Base-by-base conservation (phyloP, 2,329 filamentous ascomycete genomes). In the Apiospora malaysiana region DNA sequence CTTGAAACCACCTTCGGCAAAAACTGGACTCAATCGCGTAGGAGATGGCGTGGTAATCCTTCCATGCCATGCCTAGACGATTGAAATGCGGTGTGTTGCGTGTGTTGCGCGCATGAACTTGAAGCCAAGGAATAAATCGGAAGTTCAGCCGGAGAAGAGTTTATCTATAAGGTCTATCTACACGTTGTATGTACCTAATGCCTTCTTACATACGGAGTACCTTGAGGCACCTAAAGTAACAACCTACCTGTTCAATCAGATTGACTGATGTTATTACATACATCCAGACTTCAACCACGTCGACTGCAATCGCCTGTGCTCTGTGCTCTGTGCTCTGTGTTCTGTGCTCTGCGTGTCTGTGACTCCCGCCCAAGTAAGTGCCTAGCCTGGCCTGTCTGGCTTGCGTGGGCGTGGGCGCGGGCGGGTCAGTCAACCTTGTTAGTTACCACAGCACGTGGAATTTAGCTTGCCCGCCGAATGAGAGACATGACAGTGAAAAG, bases 381-480 rank as follows among this genome's bases (percentile, higher is more conserved):
- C 40, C 40, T 32, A 56, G 25, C 21, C 46, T 14, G 21, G 47
- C 47, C 6, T 51, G 21, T n/a, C n/a, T n/a, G n/a, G n/a, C n/a
- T n/a, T n/a, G n/a, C n/a, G n/a, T n/a, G n/a, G n/a, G n/a, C n/a
- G n/a, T n/a, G n/a, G n/a, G n/a, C 56, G 12, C 40, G 32, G 56
- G 32, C 56, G 27, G 27, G 56, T 63, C 27, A 40, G 56, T 40
- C 56, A 63, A 63, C 51, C 56, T 59, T 37, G 27, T 63, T 14
- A 40, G 32, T 14, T 40, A 63, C 18, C 18, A 40, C 56, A 37
- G 56, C 56, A 63, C 56, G 56, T 63, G 56, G 56, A 40, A 63
- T 63, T 63, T 63, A 63, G 56, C 56, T 63, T 21, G 56, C 56
- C 56, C 56, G 51, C 56, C 56, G 32, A 40, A 63, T 63, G 18